Conservation (phyloP, 352 stramenopile species). For the Phytophthora pistaciae region DNA sequence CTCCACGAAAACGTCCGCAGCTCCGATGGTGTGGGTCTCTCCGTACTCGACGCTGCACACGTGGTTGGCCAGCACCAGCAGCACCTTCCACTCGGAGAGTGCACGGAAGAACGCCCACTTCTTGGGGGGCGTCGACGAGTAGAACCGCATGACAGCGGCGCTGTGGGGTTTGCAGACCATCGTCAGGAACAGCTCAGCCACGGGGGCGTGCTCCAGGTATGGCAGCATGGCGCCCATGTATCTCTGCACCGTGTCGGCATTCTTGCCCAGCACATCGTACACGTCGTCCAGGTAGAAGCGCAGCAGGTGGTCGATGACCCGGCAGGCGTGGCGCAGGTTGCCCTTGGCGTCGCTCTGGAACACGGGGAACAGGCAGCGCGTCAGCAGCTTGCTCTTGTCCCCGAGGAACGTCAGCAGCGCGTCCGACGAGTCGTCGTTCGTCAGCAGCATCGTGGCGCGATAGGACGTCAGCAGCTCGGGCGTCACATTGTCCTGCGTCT, state of each 20-base stretch:
- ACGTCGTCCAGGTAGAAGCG: conserved; percentile 90
- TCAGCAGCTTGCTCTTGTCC: conserved; percentile 83
- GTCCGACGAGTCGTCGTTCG: conserved; percentile 86
- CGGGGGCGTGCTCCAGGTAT: conserved; percentile 82
- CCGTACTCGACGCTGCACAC: conserved; percentile 72
- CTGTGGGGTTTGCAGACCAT: conserved; percentile 90
- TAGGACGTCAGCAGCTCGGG: conserved; percentile 79
- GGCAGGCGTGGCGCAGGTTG: conserved; percentile 89
- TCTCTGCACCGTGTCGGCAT: conserved; percentile 64
- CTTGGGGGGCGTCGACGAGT: conserved; percentile 70
- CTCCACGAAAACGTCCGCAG: conserved; percentile 91
- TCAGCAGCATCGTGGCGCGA: conserved; percentile 91
- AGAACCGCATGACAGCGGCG: conserved; percentile 73
- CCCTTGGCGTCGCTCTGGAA: conserved; percentile 76
- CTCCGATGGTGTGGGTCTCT: conserved; percentile 80
- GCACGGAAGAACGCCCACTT: conserved; percentile 92
- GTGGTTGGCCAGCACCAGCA: conserved; percentile 85
- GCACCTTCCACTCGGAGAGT: conserved; percentile 89
- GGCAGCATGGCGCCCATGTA: conserved; percentile 90
- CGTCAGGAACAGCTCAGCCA: conserved; percentile 89
- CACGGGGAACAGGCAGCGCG: conserved; percentile 82
- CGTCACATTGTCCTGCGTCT: conserved; percentile 53
- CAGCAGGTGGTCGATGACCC: conserved; percentile 89
- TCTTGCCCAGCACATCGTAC: conserved; percentile 82
- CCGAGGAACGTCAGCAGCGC: conserved; percentile 82